Percentiles rank a stretch among this genome's conserved stretches.
phyloP scores from a whole-genome alignment of 2,329 filamentous ascomycete genomes.

The Stemphylium vesicarium region DNA sequence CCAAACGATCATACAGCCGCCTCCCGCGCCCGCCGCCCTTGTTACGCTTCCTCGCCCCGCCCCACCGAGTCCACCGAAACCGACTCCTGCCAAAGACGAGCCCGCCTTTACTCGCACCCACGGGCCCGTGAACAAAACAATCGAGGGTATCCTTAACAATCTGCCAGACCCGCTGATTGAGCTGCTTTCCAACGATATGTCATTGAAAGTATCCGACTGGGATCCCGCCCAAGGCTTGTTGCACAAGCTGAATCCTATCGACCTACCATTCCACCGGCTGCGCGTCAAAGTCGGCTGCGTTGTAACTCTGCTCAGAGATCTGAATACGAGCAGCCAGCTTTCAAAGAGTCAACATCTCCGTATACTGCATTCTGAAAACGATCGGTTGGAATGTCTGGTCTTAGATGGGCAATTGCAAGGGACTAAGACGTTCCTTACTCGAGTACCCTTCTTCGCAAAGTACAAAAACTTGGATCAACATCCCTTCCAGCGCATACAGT shows the following conservation, averaged over 20 bases:
- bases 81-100: conserved; percentile 18
- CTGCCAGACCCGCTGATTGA: conserved; percentile 40
- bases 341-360: conserved; percentile 43
- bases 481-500: conserved; percentile 40
- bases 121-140: conserved; percentile 36
- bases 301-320: conserved; percentile 35
- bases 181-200: conserved; percentile 40
- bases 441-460: conserved; percentile 34
- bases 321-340: conserved; percentile 38
- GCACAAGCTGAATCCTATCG: conserved; percentile 41
- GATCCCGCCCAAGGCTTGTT: conserved; percentile 34
- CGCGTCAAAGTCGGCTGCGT: conserved; percentile 43
- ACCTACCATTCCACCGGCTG: conserved; percentile 43
- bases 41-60: background rate
- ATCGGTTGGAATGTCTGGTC: conserved; percentile 41
- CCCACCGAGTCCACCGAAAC: background rate
- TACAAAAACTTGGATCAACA: conserved; percentile 39
- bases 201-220: conserved; percentile 29
- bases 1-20: background rate
- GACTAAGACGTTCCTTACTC: conserved; percentile 40
- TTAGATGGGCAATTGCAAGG: conserved; percentile 44
- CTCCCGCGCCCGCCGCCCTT: conserved; percentile 2
- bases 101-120: conserved; percentile 35
- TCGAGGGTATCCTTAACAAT: conserved; percentile 32
- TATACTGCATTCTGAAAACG: conserved; percentile 34